Percentiles rank a stretch among this genome's conserved stretches.
phyloP scores from a whole-genome alignment of 2,329 filamentous ascomycete genomes.

The Neoarthrinium moseri region DNA sequence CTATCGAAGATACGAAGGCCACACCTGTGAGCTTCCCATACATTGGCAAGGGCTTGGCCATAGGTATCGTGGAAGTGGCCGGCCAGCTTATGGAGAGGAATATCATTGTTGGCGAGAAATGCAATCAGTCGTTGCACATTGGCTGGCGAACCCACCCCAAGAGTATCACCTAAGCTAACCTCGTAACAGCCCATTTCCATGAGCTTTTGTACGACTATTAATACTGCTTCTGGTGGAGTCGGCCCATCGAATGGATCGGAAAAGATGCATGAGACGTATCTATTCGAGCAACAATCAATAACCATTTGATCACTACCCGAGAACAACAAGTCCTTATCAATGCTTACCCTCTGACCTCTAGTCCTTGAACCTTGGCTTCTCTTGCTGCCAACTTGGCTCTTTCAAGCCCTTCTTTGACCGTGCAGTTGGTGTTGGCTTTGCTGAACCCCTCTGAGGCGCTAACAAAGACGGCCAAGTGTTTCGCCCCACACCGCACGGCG shows the following conservation, averaged over 20 bases:
- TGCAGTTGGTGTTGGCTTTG: constrained; percentile 58
- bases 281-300: too few relatives aligned
- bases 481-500: constrained; percentile 16
- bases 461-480: constrained; percentile 50
- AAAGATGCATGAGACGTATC: constrained; percentile 55
- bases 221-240: constrained; percentile 25
- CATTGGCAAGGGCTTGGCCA: constrained; percentile 81
- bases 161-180: constrained; percentile 65
- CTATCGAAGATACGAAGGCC: constrained; percentile 78
- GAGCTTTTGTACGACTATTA: constrained; percentile 40
- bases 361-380: neutral
- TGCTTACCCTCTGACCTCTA: neutral
- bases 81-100: neutral
- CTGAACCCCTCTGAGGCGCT: constrained; percentile 60
- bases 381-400: neutral
- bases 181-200: constrained; percentile 65
- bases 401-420: constrained; percentile 50
- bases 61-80: constrained; percentile 85
- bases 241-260: constrained; percentile 47
- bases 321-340: too few relatives aligned
- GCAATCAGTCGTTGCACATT: constrained; percentile 9
- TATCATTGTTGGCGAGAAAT: constrained; percentile 4
- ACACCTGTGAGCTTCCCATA: constrained; percentile 72
- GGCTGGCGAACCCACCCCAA: constrained; percentile 54
- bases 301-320: too few relatives aligned